Base-by-base conservation (phyloP, 2,329 filamentous ascomycete species). In the Scytalidium lignicola region DNA sequence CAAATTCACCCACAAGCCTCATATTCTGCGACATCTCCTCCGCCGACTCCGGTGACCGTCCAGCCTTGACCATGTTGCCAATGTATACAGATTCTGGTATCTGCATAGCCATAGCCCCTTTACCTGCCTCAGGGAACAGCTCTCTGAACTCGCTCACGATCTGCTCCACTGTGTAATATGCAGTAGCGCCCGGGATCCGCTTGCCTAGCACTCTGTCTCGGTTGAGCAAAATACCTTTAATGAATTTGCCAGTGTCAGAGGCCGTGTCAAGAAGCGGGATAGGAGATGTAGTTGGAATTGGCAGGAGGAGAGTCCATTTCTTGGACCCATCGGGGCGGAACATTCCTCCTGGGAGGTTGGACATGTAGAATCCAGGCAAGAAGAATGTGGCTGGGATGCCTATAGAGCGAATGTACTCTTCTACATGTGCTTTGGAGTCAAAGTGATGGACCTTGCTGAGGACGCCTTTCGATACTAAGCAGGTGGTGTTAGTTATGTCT, bases 21-120 rank as follows among this genome's bases (percentile, higher is more conserved):
- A 78, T 72, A 51, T 78, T 82, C 62, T 81, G 72, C 28, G 74
- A 63, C 59, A 80, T 49, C 60, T 82, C 78, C 49, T 75, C 66
- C 18, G 68, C 67, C 55, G 66, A 64, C 20, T 66, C 63, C 9
- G 70, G 67, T 2, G 71, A 68, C 54, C 69, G 45, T 7, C 70
- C 69, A n/a, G 47, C 46, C 13, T 58, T 44, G n/a, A 51, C 62
- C 50, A 73, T 48, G 20, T 59, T 62, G 7, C 57, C 58, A 53
- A 69, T 69, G 61, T 70, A 80, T n/a, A 59, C 59, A 8, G 70
- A 69, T 17, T 67, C 65, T 3, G 71, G 62, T 39, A 72, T 44
- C 55, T 71, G 58, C 20, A 58, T 50, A 55, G 58, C 68, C 9
- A 51, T 53, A 1, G 70, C 70, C 32, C 61, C 65, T 59, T 65